Conservation (phyloP, 2,329 filamentous ascomycete species). For the Davidsoniella neocaledoniae region DNA sequence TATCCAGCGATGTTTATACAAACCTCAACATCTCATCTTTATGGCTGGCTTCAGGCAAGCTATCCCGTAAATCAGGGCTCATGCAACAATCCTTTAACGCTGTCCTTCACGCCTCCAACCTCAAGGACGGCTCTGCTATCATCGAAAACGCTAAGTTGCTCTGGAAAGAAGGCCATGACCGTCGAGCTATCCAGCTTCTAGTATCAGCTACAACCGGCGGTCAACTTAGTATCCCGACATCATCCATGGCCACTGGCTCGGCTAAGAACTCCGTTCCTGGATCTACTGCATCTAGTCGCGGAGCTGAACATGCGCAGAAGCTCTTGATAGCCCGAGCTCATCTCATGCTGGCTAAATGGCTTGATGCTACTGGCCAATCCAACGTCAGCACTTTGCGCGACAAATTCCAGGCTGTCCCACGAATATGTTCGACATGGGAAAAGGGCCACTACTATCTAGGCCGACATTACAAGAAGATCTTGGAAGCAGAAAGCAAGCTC, state of each 20-base stretch:
- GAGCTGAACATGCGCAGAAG: constrained; percentile 31
- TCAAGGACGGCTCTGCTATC: constrained; percentile 73
- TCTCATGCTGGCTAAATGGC: constrained; percentile 87
- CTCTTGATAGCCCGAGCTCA: constrained; percentile 61
- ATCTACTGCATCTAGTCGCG: constrained; percentile 12
- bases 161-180: constrained; percentile 84
- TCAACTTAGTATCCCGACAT: not conserved
- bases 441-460: constrained; percentile 96
- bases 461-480: constrained; percentile 89
- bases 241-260: not conserved
- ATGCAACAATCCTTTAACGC: constrained; percentile 85
- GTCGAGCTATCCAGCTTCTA: constrained; percentile 85
- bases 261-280: not conserved
- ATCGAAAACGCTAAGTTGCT: constrained; percentile 88
- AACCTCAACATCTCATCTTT: constrained; percentile 61
- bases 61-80: constrained; percentile 73
- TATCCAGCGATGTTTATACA: constrained; percentile 19
- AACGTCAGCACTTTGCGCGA: constrained; percentile 63
- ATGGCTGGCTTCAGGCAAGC: constrained; percentile 71
- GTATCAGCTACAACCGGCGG: constrained; percentile 63
- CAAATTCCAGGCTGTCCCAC: constrained; percentile 71
- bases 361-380: constrained; percentile 86
- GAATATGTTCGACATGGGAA: constrained; percentile 60
- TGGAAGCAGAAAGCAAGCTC: constrained; percentile 73
- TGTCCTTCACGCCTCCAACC: constrained; percentile 69